Conservation (phyloP, 192 early-diverging fungal species). For the Chytriomyces sp. region DNA sequence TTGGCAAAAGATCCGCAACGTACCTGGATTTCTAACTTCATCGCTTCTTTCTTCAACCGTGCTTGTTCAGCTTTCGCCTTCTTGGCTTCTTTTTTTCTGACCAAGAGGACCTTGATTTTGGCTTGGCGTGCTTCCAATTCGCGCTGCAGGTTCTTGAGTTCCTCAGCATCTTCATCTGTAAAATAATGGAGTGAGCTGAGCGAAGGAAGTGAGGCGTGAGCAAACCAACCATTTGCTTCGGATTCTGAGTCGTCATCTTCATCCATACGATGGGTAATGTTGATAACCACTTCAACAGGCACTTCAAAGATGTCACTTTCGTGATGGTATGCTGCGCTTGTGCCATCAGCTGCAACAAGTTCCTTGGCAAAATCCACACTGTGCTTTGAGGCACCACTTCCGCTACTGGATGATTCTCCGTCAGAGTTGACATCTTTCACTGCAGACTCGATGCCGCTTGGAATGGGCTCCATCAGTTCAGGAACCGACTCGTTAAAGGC, state of each 20-base stretch:
- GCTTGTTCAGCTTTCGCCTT: not conserved
- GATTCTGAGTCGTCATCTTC: not conserved
- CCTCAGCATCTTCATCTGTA: not conserved
- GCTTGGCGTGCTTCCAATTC: not conserved
- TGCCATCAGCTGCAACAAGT: too few relatives aligned
- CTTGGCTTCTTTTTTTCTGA: not conserved
- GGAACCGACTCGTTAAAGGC: not conserved
- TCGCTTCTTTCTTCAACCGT: not conserved
- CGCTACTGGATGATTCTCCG: not conserved
- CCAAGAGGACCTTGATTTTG: not conserved
- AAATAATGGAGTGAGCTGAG: not conserved
- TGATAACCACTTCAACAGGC: not conserved
- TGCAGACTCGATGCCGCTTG: constrained; percentile 5
- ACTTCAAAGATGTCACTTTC: not conserved
- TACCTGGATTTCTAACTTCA: not conserved
- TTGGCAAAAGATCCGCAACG: not conserved
- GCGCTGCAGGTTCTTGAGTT: not conserved
- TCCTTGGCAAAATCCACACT: too few relatives aligned
- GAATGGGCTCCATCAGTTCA: constrained; percentile 10
- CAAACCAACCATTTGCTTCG: too few relatives aligned
- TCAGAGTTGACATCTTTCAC: constrained; percentile 16
- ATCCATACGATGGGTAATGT: not conserved
- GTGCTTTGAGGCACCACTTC: too few relatives aligned
- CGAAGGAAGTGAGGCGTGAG: too few relatives aligned
- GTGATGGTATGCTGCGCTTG: not conserved